phyloP scores from a whole-genome alignment of 129 eudicot genomes.

The Lactuca saligna region DNA sequence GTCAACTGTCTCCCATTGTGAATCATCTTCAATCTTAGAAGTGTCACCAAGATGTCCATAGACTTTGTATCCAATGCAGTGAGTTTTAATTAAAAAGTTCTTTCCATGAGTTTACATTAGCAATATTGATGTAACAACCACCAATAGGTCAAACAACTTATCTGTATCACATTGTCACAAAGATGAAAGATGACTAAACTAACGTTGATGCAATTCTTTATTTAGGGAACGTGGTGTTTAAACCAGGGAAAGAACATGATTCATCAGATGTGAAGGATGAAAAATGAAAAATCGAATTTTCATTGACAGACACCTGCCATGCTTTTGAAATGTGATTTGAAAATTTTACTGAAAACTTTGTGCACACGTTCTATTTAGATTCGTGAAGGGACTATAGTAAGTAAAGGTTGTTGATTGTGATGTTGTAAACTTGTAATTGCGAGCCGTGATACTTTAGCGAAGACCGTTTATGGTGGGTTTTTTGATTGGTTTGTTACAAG shows the following conservation, averaged over 20 bases:
- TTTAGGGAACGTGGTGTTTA: constrained; percentile 86
- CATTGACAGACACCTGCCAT: constrained; percentile 79
- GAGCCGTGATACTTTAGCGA: constrained; percentile 95
- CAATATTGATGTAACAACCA: too few relatives aligned
- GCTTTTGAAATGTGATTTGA: constrained; percentile 87
- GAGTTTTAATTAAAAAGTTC: too few relatives aligned
- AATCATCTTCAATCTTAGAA: too few relatives aligned
- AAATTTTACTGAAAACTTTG: constrained; percentile 70
- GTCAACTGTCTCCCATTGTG: too few relatives aligned
- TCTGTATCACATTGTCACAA: too few relatives aligned
- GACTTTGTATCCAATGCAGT: too few relatives aligned
- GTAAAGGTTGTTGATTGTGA: constrained; percentile 77
- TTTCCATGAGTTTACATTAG: too few relatives aligned
- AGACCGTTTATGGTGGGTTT: constrained; percentile 86
- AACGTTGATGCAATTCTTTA: constrained; percentile 55
- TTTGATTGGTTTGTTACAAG: constrained; percentile 77
- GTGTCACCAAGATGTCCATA: too few relatives aligned
- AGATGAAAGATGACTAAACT: too few relatives aligned
- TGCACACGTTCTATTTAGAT: constrained; percentile 91
- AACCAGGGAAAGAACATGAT: constrained; percentile 97
- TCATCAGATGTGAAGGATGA: constrained; percentile 81
- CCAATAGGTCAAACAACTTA: too few relatives aligned
- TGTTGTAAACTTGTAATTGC: constrained; percentile 62
- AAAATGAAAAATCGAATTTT: constrained; percentile 64
- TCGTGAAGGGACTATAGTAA: constrained; percentile 68